Conservation (phyloP, 805 yeast genomes). For the Kodamaea laetipori region DNA sequence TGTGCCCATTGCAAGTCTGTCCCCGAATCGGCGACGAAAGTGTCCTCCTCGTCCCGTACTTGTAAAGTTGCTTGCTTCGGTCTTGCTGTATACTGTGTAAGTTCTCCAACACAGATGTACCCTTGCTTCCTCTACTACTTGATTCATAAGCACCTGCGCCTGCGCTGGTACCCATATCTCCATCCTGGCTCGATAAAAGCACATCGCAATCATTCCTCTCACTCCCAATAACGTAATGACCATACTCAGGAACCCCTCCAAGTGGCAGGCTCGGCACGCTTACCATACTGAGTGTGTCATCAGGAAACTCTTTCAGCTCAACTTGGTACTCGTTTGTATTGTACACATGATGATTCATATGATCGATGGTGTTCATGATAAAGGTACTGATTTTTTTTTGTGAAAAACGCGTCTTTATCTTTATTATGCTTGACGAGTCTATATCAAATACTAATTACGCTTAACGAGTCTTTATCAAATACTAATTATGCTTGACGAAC, state of each 20-base stretch:
- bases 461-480: too few species aligned
- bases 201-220: not conserved
- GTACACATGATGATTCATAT: not conserved
- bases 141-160: too few species aligned
- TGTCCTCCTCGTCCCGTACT: conserved; percentile 4
- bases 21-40: conserved; percentile 1
- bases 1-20: conserved; percentile 8
- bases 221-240: not conserved
- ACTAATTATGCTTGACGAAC: too few species aligned
- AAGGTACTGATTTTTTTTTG: conserved; percentile 4
- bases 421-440: too few species aligned
- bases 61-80: conserved; percentile 17
- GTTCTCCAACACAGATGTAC: conserved; percentile 18
- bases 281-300: conserved; percentile 14
- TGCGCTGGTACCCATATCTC: not conserved
- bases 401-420: not conserved
- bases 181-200: not conserved
- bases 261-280: conserved; percentile 16
- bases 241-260: not conserved
- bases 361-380: conserved; percentile 1
- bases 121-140: not conserved
- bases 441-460: too few species aligned
- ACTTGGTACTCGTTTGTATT: conserved; percentile 8
- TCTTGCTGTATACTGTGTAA: conserved; percentile 22
- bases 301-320: conserved; percentile 13